Conservation (phyloP, 805 yeast genomes). For the Yamadazyma endophytica region DNA sequence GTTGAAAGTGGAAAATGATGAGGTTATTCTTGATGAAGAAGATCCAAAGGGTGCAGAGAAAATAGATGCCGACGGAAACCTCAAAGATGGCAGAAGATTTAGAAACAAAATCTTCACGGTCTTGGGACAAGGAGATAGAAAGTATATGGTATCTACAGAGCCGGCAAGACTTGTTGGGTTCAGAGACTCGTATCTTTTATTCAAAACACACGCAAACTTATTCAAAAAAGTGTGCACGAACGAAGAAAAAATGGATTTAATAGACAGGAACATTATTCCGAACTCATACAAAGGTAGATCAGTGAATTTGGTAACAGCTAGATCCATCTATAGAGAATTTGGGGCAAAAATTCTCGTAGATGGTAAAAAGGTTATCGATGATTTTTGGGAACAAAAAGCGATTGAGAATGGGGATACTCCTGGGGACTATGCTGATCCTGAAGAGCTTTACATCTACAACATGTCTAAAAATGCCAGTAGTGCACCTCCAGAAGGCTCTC, state of each 20-base stretch:
- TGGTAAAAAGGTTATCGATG: conserved; percentile 80
- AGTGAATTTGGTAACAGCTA: conserved; percentile 86
- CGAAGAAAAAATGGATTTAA: conserved; percentile 77
- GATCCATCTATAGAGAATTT: conserved; percentile 85
- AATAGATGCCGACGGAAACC: conserved; percentile 61
- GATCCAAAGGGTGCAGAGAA: conserved; percentile 79
- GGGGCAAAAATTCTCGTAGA: conserved; percentile 80
- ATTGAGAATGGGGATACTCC: conserved; percentile 59
- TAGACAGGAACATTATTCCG: conserved; percentile 77
- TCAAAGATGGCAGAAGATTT: conserved; percentile 70
- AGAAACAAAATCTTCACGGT: conserved; percentile 67
- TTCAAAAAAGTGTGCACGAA: conserved; percentile 71
- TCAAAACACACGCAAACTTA: conserved; percentile 77
- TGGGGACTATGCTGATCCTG: conserved; percentile 70
- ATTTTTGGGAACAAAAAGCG: conserved; percentile 72
- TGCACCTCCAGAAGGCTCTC: conserved; percentile 29
- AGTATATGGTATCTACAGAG: conserved; percentile 90
- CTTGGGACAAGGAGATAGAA: conserved; percentile 59
- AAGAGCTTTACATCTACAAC: conserved; percentile 35
- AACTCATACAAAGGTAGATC: conserved; percentile 87
- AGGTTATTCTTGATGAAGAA: conserved; percentile 62
- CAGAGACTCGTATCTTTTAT: conserved; percentile 83
- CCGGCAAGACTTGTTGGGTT: conserved; percentile 95
- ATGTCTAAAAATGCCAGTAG: conserved; percentile 32
- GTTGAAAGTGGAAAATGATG: conserved; percentile 64